A percentile compares a stretch with the other conserved stretches of the same genome.
Evolutionary conservation across 495 filamentous ascomycete species (phyloP).

Genomic region (Neurospora cerealis): DNA sequence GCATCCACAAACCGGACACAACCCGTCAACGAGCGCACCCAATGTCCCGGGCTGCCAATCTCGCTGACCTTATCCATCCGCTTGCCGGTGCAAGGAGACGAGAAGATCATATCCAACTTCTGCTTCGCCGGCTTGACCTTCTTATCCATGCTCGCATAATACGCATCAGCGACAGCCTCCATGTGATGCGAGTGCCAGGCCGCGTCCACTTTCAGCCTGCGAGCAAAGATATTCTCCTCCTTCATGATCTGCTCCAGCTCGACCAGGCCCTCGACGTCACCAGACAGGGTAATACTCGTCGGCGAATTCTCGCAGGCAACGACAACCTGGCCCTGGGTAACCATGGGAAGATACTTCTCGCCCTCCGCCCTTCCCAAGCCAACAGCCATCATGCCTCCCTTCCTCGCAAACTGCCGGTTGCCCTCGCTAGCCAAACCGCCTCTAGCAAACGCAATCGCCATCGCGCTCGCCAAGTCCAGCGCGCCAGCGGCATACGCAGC

Average conservation of each 20-base stretch:
- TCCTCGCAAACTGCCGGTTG: conserved; percentile 16
- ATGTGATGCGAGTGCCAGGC: conserved; percentile 41
- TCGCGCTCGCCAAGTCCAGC: conserved; percentile 30
- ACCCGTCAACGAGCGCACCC: conserved; percentile 34
- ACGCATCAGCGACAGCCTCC: conserved; percentile 26
- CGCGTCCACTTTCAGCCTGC: conserved; percentile 24
- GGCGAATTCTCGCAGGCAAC: conserved; percentile 42
- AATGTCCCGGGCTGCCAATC: conserved; percentile 26
- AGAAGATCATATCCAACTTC: conserved; percentile 13
- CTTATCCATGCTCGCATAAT: conserved; percentile 19
- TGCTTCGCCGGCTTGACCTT: conserved; percentile 12
- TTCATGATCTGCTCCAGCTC: conserved; percentile 19
- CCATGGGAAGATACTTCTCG: conserved; percentile 15
- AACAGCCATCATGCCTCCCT: conserved; percentile 36
- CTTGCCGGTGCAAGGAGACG: conserved; percentile 13
- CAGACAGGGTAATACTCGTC: conserved; percentile 35
- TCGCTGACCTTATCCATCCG: conserved; percentile 11
- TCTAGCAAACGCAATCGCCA: conserved; percentile 36
- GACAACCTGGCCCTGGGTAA: conserved; percentile 15
- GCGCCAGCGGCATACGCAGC: conserved; percentile 39
- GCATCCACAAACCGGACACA: conserved; percentile 37
- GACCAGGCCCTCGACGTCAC: conserved; percentile 26
- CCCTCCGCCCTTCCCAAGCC: conserved; percentile 19
- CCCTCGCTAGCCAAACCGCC: conserved; percentile 13
- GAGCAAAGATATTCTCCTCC: conserved; percentile 21